phyloP scores from a whole-genome alignment of 495 filamentous ascomycete species.

The Parathielavia hyrcaniae region DNA sequence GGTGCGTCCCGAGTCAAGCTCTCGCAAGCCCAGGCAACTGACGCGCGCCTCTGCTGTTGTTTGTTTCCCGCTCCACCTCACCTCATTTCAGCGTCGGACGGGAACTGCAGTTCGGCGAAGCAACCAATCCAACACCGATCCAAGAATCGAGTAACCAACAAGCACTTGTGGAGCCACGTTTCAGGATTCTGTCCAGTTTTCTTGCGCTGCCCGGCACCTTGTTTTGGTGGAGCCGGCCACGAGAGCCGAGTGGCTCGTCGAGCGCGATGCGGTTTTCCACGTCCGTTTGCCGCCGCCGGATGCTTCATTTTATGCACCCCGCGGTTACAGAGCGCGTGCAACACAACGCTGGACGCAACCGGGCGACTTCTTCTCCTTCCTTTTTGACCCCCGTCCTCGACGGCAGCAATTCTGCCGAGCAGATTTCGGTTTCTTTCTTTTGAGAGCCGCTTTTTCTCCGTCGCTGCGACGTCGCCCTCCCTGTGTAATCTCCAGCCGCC shows the following conservation, averaged over 20 bases:
- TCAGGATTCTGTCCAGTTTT: conserved; percentile 22
- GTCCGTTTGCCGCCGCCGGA: conserved; percentile 14
- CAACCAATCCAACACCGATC: conserved; percentile 22
- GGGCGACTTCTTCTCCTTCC: background rate
- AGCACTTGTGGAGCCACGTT: conserved; percentile 18
- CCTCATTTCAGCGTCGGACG: background rate
- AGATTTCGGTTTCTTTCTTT: background rate
- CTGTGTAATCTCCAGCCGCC: conserved; percentile 24
- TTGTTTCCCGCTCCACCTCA: conserved; percentile 1
- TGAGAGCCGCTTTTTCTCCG: background rate
- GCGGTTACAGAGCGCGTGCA: conserved; percentile 8
- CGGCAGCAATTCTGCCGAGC: background rate
- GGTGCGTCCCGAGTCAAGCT: conserved; percentile 2
- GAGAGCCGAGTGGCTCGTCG: conserved; percentile 12
- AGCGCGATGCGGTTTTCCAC: conserved; percentile 9
- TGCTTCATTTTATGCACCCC: conserved; percentile 1
- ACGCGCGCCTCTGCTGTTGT: conserved; percentile 25
- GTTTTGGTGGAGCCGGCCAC: conserved; percentile 1
- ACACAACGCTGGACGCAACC: background rate
- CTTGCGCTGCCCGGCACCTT: conserved; percentile 17
- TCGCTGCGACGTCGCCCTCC: conserved; percentile 14
- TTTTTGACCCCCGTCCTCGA: too few relatives aligned
- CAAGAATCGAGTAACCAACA: conserved; percentile 6
- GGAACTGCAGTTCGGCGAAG: background rate
- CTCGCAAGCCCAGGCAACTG: conserved; percentile 15